Percentiles rank a stretch among this genome's conserved stretches.
phyloP scores from a whole-genome alignment of 805 yeast genomes.

The Candida pini region DNA sequence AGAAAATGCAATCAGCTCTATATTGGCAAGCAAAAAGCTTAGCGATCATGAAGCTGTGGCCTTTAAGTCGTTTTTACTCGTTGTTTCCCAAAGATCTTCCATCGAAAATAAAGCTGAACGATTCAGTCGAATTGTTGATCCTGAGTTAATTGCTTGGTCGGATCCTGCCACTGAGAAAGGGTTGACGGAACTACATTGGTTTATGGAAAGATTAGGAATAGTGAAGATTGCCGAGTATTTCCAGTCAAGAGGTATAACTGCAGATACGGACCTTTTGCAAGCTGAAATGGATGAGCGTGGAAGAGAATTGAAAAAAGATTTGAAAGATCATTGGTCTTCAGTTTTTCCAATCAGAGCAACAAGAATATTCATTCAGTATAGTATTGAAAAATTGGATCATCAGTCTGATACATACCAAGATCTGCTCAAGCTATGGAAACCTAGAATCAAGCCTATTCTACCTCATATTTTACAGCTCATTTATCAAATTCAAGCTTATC shows the following conservation, averaged over 20 bases:
- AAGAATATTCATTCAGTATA: conserved; percentile 88
- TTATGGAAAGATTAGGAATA: conserved; percentile 95
- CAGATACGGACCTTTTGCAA: conserved; percentile 64
- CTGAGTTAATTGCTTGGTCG: conserved; percentile 89
- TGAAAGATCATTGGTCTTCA: conserved; percentile 89
- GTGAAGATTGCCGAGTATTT: conserved; percentile 91
- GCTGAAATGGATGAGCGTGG: conserved; percentile 92
- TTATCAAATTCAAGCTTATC: conserved; percentile 90
- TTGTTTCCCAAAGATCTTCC: conserved; percentile 83
- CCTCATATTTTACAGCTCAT: conserved; percentile 86
- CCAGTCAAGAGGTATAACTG: conserved; percentile 72
- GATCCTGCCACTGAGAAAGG: conserved; percentile 89
- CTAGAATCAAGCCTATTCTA: conserved; percentile 83
- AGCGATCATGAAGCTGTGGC: conserved; percentile 91
- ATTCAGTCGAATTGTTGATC: conserved; percentile 86
- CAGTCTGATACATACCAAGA: conserved; percentile 68
- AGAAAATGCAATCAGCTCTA: conserved; percentile 71
- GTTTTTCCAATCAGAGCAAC: conserved; percentile 95
- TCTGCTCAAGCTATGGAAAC: conserved; percentile 79
- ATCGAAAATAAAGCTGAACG: conserved; percentile 63
- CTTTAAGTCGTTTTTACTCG: conserved; percentile 84
- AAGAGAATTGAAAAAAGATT: conserved; percentile 60
- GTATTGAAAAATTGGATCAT: conserved; percentile 85
- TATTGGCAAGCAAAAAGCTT: conserved; percentile 63
- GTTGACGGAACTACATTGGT: conserved; percentile 87